Conservation (phyloP, 2,329 filamentous ascomycete species). For the Trichocomaceae sp. region DNA sequence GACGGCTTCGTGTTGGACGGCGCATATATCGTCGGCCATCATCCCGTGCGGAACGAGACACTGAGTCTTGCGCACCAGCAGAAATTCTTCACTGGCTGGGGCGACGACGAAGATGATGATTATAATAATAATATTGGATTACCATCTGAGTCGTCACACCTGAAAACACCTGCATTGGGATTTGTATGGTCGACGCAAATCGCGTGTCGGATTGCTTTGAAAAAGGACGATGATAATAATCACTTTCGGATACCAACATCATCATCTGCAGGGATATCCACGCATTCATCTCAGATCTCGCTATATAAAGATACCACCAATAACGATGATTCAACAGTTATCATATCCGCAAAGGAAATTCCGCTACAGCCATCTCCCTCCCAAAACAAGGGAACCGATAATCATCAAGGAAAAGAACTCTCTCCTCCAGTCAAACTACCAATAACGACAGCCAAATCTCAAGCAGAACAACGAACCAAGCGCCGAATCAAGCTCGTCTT, state of each 20-base stretch:
- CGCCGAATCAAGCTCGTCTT: conserved; percentile 87
- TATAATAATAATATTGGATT: conserved; percentile 2
- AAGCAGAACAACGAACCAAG: conserved; percentile 25
- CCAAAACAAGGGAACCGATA: background rate
- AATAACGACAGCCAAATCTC: too few species aligned
- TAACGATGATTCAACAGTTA: background rate
- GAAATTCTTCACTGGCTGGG: conserved; percentile 93
- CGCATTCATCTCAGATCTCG: background rate
- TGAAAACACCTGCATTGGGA: conserved; percentile 79
- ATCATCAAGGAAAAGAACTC: background rate
- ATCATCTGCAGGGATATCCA: too few species aligned
- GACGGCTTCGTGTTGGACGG: conserved; percentile 23
- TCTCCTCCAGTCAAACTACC: background rate
- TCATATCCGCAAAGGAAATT: background rate
- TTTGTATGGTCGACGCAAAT: conserved; percentile 90
- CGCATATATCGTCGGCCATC: conserved; percentile 34
- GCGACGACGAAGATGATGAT: conserved; percentile 49
- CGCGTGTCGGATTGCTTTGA: conserved; percentile 70
- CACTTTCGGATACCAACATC: conserved; percentile 29
- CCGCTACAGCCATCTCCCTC: background rate
- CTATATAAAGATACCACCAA: background rate
- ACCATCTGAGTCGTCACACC: conserved; percentile 30
- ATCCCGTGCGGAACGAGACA: conserved; percentile 42
- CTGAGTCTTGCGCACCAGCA: conserved; percentile 83
- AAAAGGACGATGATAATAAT: conserved; percentile 54